Evolutionary conservation across 2,329 filamentous ascomycete genomes (phyloP), one percentile per base, ranked within the genome.

Genomic region (Phaeoacremonium minimum): DNA sequence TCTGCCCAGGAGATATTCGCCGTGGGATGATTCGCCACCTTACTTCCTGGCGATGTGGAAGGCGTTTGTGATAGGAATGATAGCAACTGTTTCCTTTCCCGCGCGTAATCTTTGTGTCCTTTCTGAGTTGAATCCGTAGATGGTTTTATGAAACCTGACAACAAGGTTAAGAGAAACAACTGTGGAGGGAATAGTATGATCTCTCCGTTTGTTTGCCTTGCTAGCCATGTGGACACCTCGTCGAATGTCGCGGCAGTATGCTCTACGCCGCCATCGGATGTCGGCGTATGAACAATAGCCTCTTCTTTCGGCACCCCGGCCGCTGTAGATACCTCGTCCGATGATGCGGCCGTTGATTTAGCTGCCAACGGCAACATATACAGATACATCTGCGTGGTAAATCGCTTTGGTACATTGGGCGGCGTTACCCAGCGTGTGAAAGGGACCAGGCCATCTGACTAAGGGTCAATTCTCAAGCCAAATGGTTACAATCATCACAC

Each of bases 341-440:
- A 12, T 13, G 12, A 15, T 28, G 32, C 4, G 3, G 32, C 12
- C 5, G 28, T 7, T 4, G 39, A 26, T 3, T 30, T 30, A 4
- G 32, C 42, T n/a, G 62, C 58, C 9, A 82, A 62, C 0, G 89
- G 89, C 4, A 96, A 72, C 60, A 94, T 83, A 61, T 95, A 95
- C 9, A 97, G 60, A 62, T 97, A 98, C 91, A 97, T 97, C 56
- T 96, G 90, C 1, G 91, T 96, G 0, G 86, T 87, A 64, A 94
- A 98, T 31, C 93, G 77, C 49, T 83, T 87, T 0, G 80, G 75
- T 2, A 83, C 66, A 43, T 76, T 79, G 1, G 69, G 61, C 0
- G 91, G 91, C 3, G 93, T 97, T 38, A 97, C 73, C 93, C 93
- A 97, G 36, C 87, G 78, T 0, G 90, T 95, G 54, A 95, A 96